Evolutionary conservation across 495 filamentous ascomycete genomes (phyloP), one percentile per base, ranked within the genome.

Genomic region (Hyaloscypha hepaticicola): DNA sequence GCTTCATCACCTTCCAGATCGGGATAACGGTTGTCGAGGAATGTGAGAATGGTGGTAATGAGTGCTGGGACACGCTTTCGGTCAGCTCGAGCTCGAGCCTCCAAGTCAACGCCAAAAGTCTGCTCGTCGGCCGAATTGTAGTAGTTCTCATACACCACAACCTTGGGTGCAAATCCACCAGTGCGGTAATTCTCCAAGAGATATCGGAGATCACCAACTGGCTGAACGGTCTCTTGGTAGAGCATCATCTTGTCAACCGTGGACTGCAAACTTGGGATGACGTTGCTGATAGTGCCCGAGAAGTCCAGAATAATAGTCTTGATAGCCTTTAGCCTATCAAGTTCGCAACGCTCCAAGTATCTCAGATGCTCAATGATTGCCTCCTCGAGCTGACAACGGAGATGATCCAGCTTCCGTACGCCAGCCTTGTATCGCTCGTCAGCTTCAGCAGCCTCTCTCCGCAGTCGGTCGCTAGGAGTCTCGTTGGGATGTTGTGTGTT

Each of bases 211-310:
- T 99, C 95, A 33, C 93, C 92, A 19, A 87, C 72, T 11, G 95
- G 95, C 73, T 97, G 96, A 27, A 99, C 90, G 2, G 95, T 98
- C 80, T 99, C 95, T 77, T 99, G 96, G 74, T 96, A 98, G 26
- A 98, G 82, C 88, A 97, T 92, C 95, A 99, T 97, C 70, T 93
- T 90, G 76, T 98, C 96, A 19, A 98, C 92, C 1, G 91, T 91
- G 64, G 94, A 91, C 72, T 98, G 96, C 55, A 99, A 78, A 70
- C 89, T 95, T 19, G 95, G 96, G 70, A 99, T 98, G 69, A 97
- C 93, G 70, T 99, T 98, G 82, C 93, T 95, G 75, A 99, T 91
- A 27, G 95, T 92, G 19, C 95, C 96, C 24, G 96, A 97, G 77
- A 98, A 98, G 77, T 99, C 95, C 33, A 99, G 83, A 59, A 99